phyloP scores from a whole-genome alignment of 2,329 filamentous ascomycete genomes.

The Calonectria naviculata region DNA sequence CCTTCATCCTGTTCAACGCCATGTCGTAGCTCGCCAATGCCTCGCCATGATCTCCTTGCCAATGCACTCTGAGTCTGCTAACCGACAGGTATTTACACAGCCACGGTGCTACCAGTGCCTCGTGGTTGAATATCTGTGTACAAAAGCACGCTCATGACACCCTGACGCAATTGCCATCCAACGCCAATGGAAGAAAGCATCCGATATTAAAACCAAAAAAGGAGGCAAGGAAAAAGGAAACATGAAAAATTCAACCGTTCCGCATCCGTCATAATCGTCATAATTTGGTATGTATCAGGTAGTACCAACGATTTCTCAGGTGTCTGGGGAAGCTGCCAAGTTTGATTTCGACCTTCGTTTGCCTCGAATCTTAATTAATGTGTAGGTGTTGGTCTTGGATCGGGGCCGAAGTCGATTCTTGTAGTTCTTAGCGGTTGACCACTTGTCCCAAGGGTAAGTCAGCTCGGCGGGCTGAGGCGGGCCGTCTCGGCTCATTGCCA shows the following conservation, averaged over 20 bases:
- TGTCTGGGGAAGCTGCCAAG: neutral
- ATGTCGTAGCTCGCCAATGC: neutral
- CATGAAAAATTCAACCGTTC: conserved; percentile 23
- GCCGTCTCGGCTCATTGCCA: neutral
- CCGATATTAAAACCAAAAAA: conserved; percentile 13
- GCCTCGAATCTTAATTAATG: conserved; percentile 27
- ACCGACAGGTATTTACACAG: conserved; percentile 16
- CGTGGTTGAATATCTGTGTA: conserved; percentile 23
- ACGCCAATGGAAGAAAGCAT: conserved; percentile 34
- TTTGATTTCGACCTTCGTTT: conserved; percentile 23
- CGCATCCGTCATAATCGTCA: conserved; percentile 35
- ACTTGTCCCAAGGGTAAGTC: conserved; percentile 7
- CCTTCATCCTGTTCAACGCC: conserved; percentile 35
- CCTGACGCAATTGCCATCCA: conserved; percentile 32
- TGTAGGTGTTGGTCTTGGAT: conserved; percentile 7
- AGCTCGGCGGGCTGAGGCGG: neutral
- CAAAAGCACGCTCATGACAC: conserved; percentile 25
- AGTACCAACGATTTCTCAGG: conserved; percentile 7
- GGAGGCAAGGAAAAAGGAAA: conserved; percentile 14
- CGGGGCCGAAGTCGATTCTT: conserved; percentile 22
- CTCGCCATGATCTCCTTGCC: conserved; percentile 5
- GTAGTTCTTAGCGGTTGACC: neutral
- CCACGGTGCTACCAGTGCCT: conserved; percentile 11
- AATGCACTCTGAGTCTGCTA: conserved; percentile 24
- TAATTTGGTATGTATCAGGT: conserved; percentile 32